phyloP scores from a whole-genome alignment of 208 protist genomes.

The Porcisia deanei region DNA sequence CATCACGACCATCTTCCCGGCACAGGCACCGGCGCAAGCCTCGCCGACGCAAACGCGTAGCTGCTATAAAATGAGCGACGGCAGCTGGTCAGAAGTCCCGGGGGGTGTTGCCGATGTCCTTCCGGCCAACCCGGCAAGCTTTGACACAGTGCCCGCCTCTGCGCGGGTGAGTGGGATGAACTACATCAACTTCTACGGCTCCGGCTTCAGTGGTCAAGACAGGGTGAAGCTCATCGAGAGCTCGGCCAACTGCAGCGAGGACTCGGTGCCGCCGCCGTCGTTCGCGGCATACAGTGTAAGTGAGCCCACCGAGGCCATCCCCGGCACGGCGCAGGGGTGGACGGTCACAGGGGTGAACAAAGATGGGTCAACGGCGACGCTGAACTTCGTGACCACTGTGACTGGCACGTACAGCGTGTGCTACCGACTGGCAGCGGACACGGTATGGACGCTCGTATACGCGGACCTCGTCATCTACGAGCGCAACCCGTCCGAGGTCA shows the following conservation, averaged over 20 bases:
- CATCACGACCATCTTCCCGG: constrained; percentile 59
- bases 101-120: constrained; percentile 47
- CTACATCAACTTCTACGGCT: constrained; percentile 61
- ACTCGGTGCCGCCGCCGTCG: constrained; percentile 47
- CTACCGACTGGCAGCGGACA: constrained; percentile 75
- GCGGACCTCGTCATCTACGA: constrained; percentile 58
- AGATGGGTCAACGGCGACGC: constrained; percentile 37
- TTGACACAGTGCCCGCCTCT: constrained; percentile 48
- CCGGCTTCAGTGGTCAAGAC: constrained; percentile 52
- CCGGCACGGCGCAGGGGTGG: constrained; percentile 47
- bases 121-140: constrained; percentile 75
- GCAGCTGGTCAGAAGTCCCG: constrained; percentile 79
- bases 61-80: constrained; percentile 63
- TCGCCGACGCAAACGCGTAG: constrained; percentile 39
- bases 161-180: constrained; percentile 56
- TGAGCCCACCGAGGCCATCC: constrained; percentile 20
- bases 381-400: constrained; percentile 65
- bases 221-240: constrained; percentile 73
- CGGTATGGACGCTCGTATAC: constrained; percentile 91
- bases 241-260: constrained; percentile 65
- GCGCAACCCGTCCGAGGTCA: constrained; percentile 58
- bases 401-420: constrained; percentile 80
- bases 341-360: constrained; percentile 34
- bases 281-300: constrained; percentile 49
- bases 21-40: constrained; percentile 40